phyloP scores from a whole-genome alignment of 2,329 filamentous ascomycete genomes.

The Colletotrichum gloeosporioides region DNA sequence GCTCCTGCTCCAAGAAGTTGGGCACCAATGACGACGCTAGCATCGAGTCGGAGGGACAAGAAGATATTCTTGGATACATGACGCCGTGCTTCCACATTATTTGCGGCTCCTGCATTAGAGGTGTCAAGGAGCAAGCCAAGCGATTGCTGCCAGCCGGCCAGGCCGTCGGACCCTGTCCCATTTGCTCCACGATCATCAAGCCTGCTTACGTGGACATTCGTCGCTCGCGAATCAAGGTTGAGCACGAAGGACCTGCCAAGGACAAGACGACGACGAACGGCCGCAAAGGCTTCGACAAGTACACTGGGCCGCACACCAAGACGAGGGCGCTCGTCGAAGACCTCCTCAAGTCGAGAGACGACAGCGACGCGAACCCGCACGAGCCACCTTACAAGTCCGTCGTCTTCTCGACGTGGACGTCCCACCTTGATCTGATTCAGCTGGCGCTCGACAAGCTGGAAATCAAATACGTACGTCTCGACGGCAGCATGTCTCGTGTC shows the following conservation, averaged over 20 bases:
- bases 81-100: constrained; percentile 88
- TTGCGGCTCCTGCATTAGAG: constrained; percentile 74
- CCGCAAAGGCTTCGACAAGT: constrained; percentile 61
- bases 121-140: constrained; percentile 60
- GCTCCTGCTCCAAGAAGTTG: constrained; percentile 71
- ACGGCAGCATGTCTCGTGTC: constrained; percentile 83
- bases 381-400: constrained; percentile 89
- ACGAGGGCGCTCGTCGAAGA: constrained; percentile 82
- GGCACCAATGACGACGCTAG: constrained; percentile 60
- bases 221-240: constrained; percentile 61
- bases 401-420: constrained; percentile 96
- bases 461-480: constrained; percentile 80
- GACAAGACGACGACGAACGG: constrained; percentile 24
- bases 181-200: constrained; percentile 70
- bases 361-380: constrained; percentile 64
- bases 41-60: constrained; percentile 62
- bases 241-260: constrained; percentile 58
- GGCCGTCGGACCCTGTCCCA: constrained; percentile 63
- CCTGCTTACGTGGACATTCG: constrained; percentile 73
- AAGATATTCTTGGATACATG: constrained; percentile 77
- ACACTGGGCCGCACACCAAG: constrained; percentile 90
- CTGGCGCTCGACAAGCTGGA: constrained; percentile 72
- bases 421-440: constrained; percentile 90
- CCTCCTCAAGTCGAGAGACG: constrained; percentile 67
- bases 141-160: constrained; percentile 40